Percentiles rank a stretch among this genome's conserved stretches.
Conservation (phyloP, 2,329 filamentous ascomycete genomes). For the Aureobasidium sp. region DNA sequence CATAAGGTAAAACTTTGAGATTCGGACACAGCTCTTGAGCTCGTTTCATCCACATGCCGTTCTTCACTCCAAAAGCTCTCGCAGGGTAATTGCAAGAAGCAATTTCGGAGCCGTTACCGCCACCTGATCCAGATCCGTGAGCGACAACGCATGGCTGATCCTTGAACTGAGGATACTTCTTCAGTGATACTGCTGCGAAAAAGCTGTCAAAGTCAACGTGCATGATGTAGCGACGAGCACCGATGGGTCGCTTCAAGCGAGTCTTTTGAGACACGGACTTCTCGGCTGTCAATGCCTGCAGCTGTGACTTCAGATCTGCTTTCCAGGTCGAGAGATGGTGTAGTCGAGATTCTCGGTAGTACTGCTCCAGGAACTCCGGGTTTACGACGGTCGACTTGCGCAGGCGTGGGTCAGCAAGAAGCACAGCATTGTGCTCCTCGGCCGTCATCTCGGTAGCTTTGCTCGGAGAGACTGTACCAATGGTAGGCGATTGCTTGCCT, state of each 20-base stretch:
- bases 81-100: slow-evolving; percentile 96
- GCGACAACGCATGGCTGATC: slow-evolving; percentile 84
- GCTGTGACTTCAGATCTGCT: slow-evolving; percentile 79
- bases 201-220: slow-evolving; percentile 99
- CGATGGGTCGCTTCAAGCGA: slow-evolving; percentile 50
- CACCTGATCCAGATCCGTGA: slow-evolving; percentile 63
- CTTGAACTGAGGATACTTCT: slow-evolving; percentile 65
- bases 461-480: slow-evolving; percentile 22
- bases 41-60: slow-evolving; percentile 99
- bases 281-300: slow-evolving; percentile 73
- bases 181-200: slow-evolving; percentile 86
- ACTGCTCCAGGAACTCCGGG: slow-evolving; percentile 88
- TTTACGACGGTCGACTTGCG: slow-evolving; percentile 87
- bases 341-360: slow-evolving; percentile 87
- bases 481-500: slow-evolving; percentile 2
- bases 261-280: slow-evolving; percentile 48
- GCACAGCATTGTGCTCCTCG: slow-evolving; percentile 82
- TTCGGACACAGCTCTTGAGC: slow-evolving; percentile 77
- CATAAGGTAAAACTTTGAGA: slow-evolving; percentile 85
- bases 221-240: slow-evolving; percentile 72
- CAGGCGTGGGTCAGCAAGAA: slow-evolving; percentile 77
- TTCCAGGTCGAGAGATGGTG: slow-evolving; percentile 98
- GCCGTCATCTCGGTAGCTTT: slow-evolving; percentile 58
- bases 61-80: slow-evolving; percentile 78
- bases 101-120: slow-evolving; percentile 68